phyloP scores from a whole-genome alignment of 2,329 filamentous ascomycete genomes.

The Pseudocercospora cruenta region DNA sequence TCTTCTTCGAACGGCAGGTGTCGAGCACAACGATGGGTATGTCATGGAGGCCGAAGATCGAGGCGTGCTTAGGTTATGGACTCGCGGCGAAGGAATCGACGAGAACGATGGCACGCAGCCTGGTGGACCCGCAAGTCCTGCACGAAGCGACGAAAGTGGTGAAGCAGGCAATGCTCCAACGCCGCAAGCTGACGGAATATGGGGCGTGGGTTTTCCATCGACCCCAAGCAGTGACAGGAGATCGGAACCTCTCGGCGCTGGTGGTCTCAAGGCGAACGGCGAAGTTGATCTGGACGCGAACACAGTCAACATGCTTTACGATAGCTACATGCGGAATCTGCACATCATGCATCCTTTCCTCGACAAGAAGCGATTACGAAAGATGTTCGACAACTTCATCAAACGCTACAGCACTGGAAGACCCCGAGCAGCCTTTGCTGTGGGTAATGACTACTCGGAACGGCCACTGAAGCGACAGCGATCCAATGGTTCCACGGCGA shows the following conservation, averaged over 20 bases:
- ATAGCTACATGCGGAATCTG: constrained; percentile 63
- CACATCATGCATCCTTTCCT: constrained; percentile 68
- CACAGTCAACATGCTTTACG: constrained; percentile 55
- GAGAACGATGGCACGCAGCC: constrained; percentile 39
- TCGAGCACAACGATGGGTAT: constrained; percentile 39
- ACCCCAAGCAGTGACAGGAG: constrained; percentile 37
- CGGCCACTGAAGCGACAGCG: constrained; percentile 38
- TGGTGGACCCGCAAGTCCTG: constrained; percentile 44
- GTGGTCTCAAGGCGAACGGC: constrained; percentile 58
- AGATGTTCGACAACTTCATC: constrained; percentile 58
- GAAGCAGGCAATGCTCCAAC: constrained; percentile 40
- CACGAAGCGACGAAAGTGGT: constrained; percentile 43
- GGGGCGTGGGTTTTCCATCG: constrained; percentile 53
- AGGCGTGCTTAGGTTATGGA: constrained; percentile 41
- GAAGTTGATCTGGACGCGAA: constrained; percentile 57
- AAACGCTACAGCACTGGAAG: constrained; percentile 47
- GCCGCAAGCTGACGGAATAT: constrained; percentile 51
- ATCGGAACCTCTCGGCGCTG: constrained; percentile 42
- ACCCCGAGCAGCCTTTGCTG: constrained; percentile 34
- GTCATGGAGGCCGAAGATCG: constrained; percentile 43
- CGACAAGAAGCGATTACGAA: constrained; percentile 56
- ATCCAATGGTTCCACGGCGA: constrained; percentile 34
- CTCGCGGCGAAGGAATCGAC: constrained; percentile 45
- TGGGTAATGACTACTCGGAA: constrained; percentile 32
- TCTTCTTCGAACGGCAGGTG: constrained; percentile 36